These are phyloP conservation scores for Ormosia semicastrata DNA, from an alignment of 306 rosid species.

Conservation along the genomic window DNA sequence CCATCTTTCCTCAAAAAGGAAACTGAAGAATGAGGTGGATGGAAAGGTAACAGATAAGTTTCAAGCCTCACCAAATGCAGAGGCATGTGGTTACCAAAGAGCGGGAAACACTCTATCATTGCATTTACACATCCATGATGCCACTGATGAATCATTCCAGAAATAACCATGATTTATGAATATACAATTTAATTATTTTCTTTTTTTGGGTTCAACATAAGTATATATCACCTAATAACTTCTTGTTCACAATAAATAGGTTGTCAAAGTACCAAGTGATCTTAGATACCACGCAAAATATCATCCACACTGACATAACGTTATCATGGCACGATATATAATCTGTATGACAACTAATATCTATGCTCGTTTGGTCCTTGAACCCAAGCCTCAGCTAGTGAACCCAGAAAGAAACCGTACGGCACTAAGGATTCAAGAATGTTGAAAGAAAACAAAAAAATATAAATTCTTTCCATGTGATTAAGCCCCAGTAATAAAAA, in stretches of 20 bases:
- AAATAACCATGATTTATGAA: not conserved
- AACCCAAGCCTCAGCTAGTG: constrained; percentile 11
- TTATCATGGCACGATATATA: not conserved
- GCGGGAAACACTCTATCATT: not conserved
- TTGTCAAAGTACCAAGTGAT: not conserved
- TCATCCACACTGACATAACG: not conserved
- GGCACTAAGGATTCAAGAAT: not conserved
- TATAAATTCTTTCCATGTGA: not conserved
- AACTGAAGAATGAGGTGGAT: not conserved
- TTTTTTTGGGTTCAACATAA: too few relatives aligned
- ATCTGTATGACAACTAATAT: not conserved
- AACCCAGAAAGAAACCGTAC: not conserved
- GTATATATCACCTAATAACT: too few relatives aligned
- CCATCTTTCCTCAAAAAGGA: not conserved
- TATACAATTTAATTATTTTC: too few relatives aligned
- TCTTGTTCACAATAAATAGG: not conserved
- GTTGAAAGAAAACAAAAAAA: not conserved
- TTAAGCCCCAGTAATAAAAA: not conserved
- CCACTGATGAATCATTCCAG: not conserved
- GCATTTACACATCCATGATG: not conserved
- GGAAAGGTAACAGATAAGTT: not conserved
- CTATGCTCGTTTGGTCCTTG: constrained; percentile 7
- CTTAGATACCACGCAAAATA: not conserved
- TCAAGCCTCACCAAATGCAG: not conserved
- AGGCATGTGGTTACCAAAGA: not conserved